These are phyloP conservation scores for Plasmodium cynomolgi DNA, from an alignment of 169 alveolate species.

Conservation along the genomic window DNA sequence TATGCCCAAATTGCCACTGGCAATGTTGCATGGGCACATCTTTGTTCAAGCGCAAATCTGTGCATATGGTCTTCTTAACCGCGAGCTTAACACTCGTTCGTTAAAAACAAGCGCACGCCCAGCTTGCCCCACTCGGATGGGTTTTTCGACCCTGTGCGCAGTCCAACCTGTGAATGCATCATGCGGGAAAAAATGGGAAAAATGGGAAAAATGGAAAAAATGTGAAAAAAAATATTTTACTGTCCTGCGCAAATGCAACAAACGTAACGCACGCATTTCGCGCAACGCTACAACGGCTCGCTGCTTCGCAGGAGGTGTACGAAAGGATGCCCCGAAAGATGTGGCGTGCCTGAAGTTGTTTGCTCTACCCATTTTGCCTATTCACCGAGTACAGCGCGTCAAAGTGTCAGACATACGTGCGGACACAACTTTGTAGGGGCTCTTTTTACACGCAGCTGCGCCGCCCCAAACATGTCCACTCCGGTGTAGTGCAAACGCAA, in stretches of 20 bases:
- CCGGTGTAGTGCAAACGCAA: background rate
- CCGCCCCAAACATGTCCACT: background rate
- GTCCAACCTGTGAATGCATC: slow-evolving; percentile 31
- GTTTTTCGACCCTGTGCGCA: slow-evolving; percentile 47
- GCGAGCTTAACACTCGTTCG: slow-evolving; percentile 29
- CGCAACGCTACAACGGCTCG: too few relatives aligned
- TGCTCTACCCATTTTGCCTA: too few relatives aligned
- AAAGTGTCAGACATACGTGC: too few relatives aligned
- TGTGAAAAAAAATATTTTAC: background rate
- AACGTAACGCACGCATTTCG: background rate
- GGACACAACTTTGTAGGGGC: background rate
- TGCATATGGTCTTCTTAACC: background rate
- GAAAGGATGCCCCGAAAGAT: too few relatives aligned
- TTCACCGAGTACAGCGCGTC: too few relatives aligned
- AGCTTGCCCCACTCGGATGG: slow-evolving; percentile 75
- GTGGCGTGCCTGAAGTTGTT: too few relatives aligned
- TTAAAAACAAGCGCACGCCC: slow-evolving; percentile 70
- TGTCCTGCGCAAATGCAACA: background rate
- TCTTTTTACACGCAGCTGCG: background rate
- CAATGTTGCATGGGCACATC: background rate
- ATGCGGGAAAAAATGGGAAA: background rate
- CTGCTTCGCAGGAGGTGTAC: too few relatives aligned
- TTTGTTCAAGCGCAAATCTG: background rate
- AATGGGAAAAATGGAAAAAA: background rate
- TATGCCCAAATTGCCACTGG: background rate